Base-by-base conservation (phyloP, 257 asterid species). In the Fraxinus excelsior region DNA sequence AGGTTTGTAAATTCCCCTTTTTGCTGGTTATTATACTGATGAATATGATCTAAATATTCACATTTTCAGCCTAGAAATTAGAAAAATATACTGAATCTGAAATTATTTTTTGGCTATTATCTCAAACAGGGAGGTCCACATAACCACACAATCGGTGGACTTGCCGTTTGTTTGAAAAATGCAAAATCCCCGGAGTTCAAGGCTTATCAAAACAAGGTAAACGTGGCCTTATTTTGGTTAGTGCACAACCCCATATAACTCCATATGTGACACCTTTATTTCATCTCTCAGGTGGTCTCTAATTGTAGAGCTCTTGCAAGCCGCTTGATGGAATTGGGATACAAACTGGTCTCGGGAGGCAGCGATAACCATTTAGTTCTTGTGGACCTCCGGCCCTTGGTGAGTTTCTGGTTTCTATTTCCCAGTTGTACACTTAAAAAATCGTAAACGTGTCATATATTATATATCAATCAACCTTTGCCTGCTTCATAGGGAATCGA, bases 331-430 rank as follows among this genome's bases (percentile, higher is more conserved):
- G 97, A 92, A 86, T 84, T 96, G 87, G 99, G 98, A 69, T 93
- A 89, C 87, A 87, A 84, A 72, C 84, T 96, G 73, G 99, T 96
- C 26, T 93, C 98, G 6, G 99, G 98, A 53, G 99, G 99, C 62
- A 96, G 94, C 79, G 98, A 96, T 77, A 96, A 96, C 85, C 99
- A 96, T 87, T 84, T 96, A 86, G 97, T 96, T 82, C 99, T 96
- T 70, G 97, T 96, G 74, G 99, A 93, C 82, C 97, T 96, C 74
- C 91, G 96, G 73, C 98, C 97, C 76, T 64, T 93, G 16, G 99
- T 91, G 67, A 89, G 91, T 81, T 75, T 32, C 40, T 56, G 8
- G 65, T 74, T 70, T 58, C 67, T 21, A n/a, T 60, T 49, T 77
- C 26, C 40, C 8, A 51, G 2, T 85, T 72, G 29, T 66, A 64